Evolutionary conservation across 306 rosid genomes (phyloP).

Genomic region (Prosopis cineraria): DNA sequence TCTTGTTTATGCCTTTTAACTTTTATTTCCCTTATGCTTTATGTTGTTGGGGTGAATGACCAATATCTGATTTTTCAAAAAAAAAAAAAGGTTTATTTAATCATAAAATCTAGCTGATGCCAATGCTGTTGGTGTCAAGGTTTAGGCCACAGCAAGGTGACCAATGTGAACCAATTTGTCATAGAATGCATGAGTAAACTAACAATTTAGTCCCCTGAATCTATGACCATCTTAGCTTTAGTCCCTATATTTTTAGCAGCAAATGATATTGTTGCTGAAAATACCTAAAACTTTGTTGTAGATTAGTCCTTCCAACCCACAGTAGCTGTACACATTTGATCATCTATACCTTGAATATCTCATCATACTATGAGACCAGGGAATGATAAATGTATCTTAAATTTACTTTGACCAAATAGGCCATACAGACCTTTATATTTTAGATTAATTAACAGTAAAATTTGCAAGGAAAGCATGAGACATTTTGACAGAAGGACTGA

Average conservation of each 20-base stretch:
- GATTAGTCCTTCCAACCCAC: neutral
- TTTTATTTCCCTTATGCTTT: neutral
- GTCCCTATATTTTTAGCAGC: neutral
- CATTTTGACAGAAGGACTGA: neutral
- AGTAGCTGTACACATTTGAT: neutral
- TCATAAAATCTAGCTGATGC: constrained; percentile 24
- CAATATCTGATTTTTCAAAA: constrained; percentile 1
- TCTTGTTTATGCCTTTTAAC: neutral
- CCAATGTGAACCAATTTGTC: neutral
- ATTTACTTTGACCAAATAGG: neutral
- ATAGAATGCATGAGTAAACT: neutral
- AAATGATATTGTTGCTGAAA: neutral
- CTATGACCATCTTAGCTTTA: neutral
- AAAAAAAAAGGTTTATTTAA: constrained; percentile 6
- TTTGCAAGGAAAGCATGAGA: neutral
- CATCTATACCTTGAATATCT: neutral
- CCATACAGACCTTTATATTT: neutral
- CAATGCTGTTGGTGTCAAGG: neutral
- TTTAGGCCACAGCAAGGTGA: neutral
- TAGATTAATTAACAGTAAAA: neutral
- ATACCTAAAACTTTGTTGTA: neutral
- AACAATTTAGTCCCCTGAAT: neutral
- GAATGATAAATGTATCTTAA: neutral
- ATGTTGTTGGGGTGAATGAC: neutral
- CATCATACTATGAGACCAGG: neutral